These are phyloP conservation scores for Microsporum audouinii DNA, from an alignment of 2,329 filamentous ascomycete genomes.

Conservation along the genomic window DNA sequence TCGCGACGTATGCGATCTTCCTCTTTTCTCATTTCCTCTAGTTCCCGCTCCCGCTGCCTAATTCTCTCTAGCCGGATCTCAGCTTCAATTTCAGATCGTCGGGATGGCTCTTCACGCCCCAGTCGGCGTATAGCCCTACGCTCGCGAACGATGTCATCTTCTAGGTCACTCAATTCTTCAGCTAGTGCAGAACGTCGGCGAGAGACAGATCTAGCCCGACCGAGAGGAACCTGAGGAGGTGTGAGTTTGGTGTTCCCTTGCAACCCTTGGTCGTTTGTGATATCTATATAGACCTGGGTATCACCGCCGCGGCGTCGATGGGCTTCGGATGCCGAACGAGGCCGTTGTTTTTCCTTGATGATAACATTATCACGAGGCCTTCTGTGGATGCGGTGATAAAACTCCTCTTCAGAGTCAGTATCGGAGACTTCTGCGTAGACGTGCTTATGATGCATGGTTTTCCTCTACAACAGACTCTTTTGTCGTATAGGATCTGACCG, in stretches of 20 bases:
- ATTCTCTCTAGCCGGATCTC: not conserved
- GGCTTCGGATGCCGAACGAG: constrained; percentile 28
- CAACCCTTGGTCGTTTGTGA: constrained; percentile 20
- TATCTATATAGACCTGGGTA: constrained; percentile 27
- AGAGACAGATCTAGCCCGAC: constrained; percentile 6
- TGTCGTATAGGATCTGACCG: no score
- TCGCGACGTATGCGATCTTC: not conserved
- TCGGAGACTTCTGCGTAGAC: constrained; percentile 4
- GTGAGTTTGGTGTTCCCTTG: not conserved
- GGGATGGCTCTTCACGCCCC: not conserved
- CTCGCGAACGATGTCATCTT: constrained; percentile 9
- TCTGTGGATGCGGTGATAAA: constrained; percentile 12
- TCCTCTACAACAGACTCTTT: not conserved
- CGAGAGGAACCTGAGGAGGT: not conserved
- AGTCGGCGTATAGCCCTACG: not conserved
- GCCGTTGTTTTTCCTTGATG: constrained; percentile 18
- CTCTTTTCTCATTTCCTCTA: not conserved
- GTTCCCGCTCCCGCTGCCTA: not conserved
- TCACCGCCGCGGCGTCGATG: constrained; percentile 5
- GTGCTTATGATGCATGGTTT: not conserved
- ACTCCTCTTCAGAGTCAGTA: constrained; percentile 1
- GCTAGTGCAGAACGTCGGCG: not conserved
- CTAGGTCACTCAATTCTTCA: constrained; percentile 17
- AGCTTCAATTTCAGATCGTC: not conserved
- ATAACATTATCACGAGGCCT: constrained; percentile 15